These are phyloP conservation scores for Sphagnum magellanicum DNA, from an alignment of 228 moss, liverwort and hornwort species.

Conservation along the genomic window DNA sequence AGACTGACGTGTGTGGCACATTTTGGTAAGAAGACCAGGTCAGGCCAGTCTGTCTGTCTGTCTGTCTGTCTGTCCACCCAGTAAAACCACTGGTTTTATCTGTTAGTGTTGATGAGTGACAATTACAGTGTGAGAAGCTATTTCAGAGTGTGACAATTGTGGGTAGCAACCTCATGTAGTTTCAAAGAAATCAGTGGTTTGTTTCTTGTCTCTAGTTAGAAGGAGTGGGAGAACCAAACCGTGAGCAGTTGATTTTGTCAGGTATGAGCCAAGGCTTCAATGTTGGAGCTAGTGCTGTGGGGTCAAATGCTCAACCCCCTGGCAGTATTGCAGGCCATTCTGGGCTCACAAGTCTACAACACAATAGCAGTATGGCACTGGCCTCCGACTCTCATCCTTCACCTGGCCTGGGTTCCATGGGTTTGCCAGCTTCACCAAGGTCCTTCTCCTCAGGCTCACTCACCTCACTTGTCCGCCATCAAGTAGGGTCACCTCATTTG, in stretches of 20 bases:
- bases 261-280: constrained; percentile 10
- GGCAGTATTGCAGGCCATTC: constrained; percentile 47
- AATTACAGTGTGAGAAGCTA: too few species aligned
- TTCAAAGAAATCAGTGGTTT: too few species aligned
- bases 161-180: too few species aligned
- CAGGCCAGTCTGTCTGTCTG: too few species aligned
- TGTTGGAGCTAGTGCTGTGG: constrained; percentile 16
- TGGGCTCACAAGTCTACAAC: constrained; percentile 45
- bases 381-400: constrained; percentile 64
- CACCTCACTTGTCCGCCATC: constrained; percentile 70
- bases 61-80: too few species aligned
- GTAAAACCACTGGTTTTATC: too few species aligned
- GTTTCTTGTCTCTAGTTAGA: neutral
- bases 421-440: constrained; percentile 79
- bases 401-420: constrained; percentile 68
- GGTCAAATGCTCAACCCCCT: constrained; percentile 18
- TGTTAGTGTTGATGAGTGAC: too few species aligned
- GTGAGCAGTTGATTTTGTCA: neutral
- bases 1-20: too few species aligned
- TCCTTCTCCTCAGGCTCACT: constrained; percentile 79
- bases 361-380: constrained; percentile 26
- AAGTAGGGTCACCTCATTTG: constrained; percentile 43
- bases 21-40: too few species aligned
- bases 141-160: too few species aligned
- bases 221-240: neutral